A percentile compares a stretch with the other conserved stretches of the same genome.
These are phyloP conservation scores for Kodamaea plutei DNA, from an alignment of 1,139 yeast genomes.

Conservation along the genomic window DNA sequence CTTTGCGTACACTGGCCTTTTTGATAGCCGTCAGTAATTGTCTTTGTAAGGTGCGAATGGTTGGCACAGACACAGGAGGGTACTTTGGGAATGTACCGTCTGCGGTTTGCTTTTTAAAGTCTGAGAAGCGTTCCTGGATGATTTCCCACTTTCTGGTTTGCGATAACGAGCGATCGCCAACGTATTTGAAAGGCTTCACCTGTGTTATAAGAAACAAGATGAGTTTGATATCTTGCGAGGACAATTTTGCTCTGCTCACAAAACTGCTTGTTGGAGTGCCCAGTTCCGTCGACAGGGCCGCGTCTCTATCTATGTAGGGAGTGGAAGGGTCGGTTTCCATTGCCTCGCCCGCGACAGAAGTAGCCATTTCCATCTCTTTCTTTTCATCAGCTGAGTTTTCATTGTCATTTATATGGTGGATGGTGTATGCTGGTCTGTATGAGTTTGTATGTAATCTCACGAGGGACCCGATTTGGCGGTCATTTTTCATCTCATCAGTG, in stretches of 20 bases:
- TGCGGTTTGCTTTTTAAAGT: slow-evolving; percentile 14
- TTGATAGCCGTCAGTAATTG: slow-evolving; percentile 34
- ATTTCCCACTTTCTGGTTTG: slow-evolving; percentile 38
- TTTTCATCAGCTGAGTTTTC: too few species aligned
- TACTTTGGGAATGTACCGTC: slow-evolving; percentile 1
- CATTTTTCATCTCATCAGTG: too few species aligned
- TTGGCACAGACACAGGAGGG: slow-evolving; percentile 22
- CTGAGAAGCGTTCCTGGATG: slow-evolving; percentile 26
- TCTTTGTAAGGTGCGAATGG: slow-evolving; percentile 36
- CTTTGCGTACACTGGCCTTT: slow-evolving; percentile 21
- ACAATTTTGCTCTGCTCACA: slow-evolving; percentile 23
- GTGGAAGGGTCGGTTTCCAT: too few species aligned
- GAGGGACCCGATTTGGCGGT: too few species aligned
- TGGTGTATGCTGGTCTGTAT: too few species aligned
- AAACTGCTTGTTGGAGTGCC: too few species aligned
- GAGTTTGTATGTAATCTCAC: too few species aligned
- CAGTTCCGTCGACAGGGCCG: too few species aligned
- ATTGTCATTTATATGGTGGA: too few species aligned
- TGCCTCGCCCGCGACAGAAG: too few species aligned
- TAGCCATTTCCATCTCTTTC: too few species aligned
- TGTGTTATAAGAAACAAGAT: slow-evolving; percentile 29
- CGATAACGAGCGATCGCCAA: slow-evolving; percentile 30
- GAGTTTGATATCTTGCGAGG: slow-evolving; percentile 26
- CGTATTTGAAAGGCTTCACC: slow-evolving; percentile 36
- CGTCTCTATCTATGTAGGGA: too few species aligned